A percentile compares a stretch with the other conserved stretches of the same genome.
Evolutionary conservation across 1,284 basidiomycete genomes (phyloP).

Genomic region (Sporisorium graminicola): DNA sequence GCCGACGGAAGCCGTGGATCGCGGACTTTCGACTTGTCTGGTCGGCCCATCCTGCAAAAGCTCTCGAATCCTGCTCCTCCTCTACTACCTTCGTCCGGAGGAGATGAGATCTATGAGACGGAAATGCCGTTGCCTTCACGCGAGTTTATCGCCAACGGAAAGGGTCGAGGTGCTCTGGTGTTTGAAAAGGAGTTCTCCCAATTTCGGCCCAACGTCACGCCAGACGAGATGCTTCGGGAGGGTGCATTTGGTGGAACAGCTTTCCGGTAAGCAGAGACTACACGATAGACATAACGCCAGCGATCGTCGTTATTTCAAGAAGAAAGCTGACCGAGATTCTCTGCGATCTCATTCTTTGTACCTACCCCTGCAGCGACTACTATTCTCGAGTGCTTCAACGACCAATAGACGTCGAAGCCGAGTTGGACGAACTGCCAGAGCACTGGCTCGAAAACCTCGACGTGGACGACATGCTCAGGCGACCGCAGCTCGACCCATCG

Average conservation of each 20-base stretch:
- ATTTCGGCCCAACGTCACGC: slow-evolving; percentile 72
- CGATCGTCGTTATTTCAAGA: background rate
- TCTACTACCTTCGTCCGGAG: slow-evolving; percentile 24
- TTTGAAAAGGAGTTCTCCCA: slow-evolving; percentile 70
- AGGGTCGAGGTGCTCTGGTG: slow-evolving; percentile 66
- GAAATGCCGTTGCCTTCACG: slow-evolving; percentile 36
- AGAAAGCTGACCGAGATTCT: background rate
- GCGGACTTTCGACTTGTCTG: slow-evolving; percentile 43
- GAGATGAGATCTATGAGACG: slow-evolving; percentile 35
- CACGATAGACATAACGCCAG: background rate
- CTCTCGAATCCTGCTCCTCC: slow-evolving; percentile 49
- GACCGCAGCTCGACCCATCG: slow-evolving; percentile 61
- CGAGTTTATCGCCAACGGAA: slow-evolving; percentile 15
- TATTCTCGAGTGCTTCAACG: slow-evolving; percentile 45
- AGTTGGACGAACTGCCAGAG: slow-evolving; percentile 52
- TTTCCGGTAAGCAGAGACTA: slow-evolving; percentile 66
- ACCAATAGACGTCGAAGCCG: slow-evolving; percentile 47
- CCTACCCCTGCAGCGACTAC: slow-evolving; percentile 27
- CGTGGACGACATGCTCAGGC: slow-evolving; percentile 40
- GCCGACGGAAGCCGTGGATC: slow-evolving; percentile 25
- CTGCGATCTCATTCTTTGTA: background rate
- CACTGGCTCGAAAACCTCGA: slow-evolving; percentile 55
- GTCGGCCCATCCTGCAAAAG: slow-evolving; percentile 38
- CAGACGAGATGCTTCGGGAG: slow-evolving; percentile 71
- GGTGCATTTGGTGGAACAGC: slow-evolving; percentile 72